Evolutionary conservation across 345 rosid species (phyloP).

Genomic region (Syzygium oleosum): DNA sequence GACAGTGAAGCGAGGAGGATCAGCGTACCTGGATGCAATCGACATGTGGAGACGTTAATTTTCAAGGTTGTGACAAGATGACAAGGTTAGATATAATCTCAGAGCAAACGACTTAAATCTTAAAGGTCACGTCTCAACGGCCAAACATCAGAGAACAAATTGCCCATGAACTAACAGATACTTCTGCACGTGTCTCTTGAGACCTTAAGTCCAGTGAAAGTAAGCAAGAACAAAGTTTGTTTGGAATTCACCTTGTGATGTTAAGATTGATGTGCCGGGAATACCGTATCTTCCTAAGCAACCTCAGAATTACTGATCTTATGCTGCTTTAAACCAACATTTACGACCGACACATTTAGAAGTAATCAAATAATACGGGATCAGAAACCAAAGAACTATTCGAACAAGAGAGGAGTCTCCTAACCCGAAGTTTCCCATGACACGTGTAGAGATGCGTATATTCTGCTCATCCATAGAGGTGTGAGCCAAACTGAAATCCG

Average conservation of each 20-base stretch:
- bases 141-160: background rate
- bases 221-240: background rate
- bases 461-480: conserved; percentile 76
- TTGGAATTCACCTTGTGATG: background rate
- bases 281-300: background rate
- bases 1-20: conserved; percentile 21
- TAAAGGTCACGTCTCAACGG: background rate
- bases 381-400: background rate
- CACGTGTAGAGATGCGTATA: conserved; percentile 46
- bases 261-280: background rate
- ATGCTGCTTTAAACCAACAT: background rate
- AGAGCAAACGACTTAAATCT: background rate
- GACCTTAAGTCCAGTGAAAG: background rate
- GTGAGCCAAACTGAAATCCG: conserved; percentile 91
- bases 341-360: background rate
- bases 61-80: background rate
- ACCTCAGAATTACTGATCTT: background rate
- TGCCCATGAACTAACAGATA: background rate
- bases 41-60: background rate
- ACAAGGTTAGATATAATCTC: background rate
- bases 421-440: conserved; percentile 92
- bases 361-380: background rate
- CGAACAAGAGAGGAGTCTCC: background rate
- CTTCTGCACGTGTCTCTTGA: background rate
- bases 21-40: conserved; percentile 52